Evolutionary conservation across 2,329 filamentous ascomycete species (phyloP).

Genomic region (Neonectria ditissima): DNA sequence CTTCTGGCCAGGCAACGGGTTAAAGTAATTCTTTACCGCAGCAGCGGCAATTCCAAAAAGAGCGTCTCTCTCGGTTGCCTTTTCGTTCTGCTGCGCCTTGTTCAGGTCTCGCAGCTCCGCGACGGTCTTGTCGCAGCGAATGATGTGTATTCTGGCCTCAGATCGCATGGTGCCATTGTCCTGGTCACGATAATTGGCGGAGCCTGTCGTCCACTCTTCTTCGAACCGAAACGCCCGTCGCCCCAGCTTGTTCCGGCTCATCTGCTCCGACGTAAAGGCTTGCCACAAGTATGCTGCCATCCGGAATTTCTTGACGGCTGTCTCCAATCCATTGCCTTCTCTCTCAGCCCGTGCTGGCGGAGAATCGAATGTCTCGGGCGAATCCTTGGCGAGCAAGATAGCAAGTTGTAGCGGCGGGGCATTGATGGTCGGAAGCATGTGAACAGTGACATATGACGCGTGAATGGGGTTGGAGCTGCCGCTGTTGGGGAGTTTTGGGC

Average conservation of each 20-base stretch:
- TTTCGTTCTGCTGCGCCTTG: conserved; percentile 79
- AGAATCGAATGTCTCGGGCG: conserved; percentile 85
- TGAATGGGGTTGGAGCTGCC: conserved; percentile 77
- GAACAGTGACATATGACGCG: conserved; percentile 82
- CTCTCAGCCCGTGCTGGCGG: conserved; percentile 78
- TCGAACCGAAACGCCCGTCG: conserved; percentile 90
- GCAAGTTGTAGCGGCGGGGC: conserved; percentile 89
- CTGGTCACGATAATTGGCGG: conserved; percentile 80
- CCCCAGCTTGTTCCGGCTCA: conserved; percentile 89
- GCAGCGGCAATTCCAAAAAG: conserved; percentile 82
- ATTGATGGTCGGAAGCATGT: conserved; percentile 84
- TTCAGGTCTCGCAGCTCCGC: conserved; percentile 84
- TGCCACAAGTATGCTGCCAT: conserved; percentile 98
- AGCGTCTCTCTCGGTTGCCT: conserved; percentile 76
- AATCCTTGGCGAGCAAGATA: conserved; percentile 89
- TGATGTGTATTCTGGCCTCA: conserved; percentile 89
- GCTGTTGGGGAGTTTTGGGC: conserved; percentile 80
- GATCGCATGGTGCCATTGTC: conserved; percentile 82
- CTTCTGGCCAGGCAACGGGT: conserved; percentile 79
- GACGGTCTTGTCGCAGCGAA: conserved; percentile 85
- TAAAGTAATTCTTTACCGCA: conserved; percentile 83
- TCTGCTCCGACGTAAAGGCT: conserved; percentile 95
- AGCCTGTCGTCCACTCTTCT: conserved; percentile 92
- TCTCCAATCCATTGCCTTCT: conserved; percentile 85
- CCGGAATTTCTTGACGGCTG: conserved; percentile 88